A percentile compares a stretch with the other conserved stretches of the same genome.
Evolutionary conservation across 352 stramenopile genomes (phyloP).

Genomic region (Pythium phragmiticola): DNA sequence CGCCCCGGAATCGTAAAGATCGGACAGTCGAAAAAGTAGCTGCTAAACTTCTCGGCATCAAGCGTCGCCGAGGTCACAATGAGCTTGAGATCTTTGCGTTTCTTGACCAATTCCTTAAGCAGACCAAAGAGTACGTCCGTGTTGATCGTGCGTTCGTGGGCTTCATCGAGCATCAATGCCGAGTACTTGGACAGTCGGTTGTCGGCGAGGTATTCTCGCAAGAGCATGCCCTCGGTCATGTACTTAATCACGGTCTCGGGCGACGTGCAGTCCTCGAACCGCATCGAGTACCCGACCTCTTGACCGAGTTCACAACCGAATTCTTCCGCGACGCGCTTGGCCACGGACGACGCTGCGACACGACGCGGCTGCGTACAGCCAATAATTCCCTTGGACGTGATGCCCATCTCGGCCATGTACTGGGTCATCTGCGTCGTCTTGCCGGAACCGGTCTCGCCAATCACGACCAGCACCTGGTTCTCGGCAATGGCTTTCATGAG

Average conservation of each 20-base stretch:
- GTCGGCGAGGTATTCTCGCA: constrained; percentile 98
- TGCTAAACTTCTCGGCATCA: constrained; percentile 97
- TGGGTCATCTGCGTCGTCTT: constrained; percentile 99
- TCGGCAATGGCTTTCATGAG: constrained; percentile 93
- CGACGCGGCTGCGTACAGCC: constrained; percentile 97
- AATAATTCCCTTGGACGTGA: constrained; percentile 96
- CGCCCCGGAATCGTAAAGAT: constrained; percentile 99
- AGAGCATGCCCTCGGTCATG: constrained; percentile 99
- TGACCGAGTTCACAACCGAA: constrained; percentile 93
- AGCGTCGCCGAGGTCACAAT: constrained; percentile 94
- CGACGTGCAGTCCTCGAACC: constrained; percentile 85
- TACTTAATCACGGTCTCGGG: constrained; percentile 98
- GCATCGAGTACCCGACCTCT: constrained; percentile 93
- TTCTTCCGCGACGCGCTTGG: constrained; percentile 97
- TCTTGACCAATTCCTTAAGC: constrained; percentile 86
- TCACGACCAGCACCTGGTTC: constrained; percentile 98
- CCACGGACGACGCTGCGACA: constrained; percentile 97
- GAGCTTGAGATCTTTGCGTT: constrained; percentile 87
- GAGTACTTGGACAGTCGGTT: constrained; percentile 93
- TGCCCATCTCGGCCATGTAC: constrained; percentile 98
- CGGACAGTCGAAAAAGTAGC: constrained; percentile 97
- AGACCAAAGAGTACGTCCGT: constrained; percentile 99
- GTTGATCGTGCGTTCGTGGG: constrained; percentile 98
- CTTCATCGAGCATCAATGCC: constrained; percentile 98
- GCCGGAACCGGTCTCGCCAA: constrained; percentile 98